Conservation (phyloP, 2,329 filamentous ascomycete species). For the Camptophora hylomeconis region DNA sequence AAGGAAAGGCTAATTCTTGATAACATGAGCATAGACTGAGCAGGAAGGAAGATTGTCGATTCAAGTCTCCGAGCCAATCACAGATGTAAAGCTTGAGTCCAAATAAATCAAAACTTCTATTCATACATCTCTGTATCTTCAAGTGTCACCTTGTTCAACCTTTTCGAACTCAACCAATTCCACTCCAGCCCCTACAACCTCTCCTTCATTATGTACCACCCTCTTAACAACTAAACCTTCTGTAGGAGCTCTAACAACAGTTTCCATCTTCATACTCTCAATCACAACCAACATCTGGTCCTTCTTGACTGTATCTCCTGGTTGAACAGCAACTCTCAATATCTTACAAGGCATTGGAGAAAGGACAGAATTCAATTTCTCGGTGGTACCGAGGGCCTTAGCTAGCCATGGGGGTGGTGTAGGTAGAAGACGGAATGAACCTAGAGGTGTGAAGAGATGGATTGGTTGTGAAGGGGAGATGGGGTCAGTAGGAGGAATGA, state of each 20-base stretch:
- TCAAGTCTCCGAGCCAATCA: no score
- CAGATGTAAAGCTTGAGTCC: no score
- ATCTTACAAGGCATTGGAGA: conserved; percentile 98
- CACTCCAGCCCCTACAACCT: conserved; percentile 67
- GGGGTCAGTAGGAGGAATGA: conserved; percentile 26
- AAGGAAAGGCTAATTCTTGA: no score
- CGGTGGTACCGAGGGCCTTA: conserved; percentile 73
- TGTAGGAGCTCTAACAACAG: conserved; percentile 65
- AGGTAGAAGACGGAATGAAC: conserved; percentile 43
- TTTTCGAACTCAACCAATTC: conserved; percentile 62
- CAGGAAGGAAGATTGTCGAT: no score
- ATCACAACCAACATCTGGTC: conserved; percentile 82
- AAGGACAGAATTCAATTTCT: conserved; percentile 66
- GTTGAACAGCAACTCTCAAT: conserved; percentile 71
- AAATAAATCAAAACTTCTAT: no score
- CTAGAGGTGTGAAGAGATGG: conserved; percentile 62
- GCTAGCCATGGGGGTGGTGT: conserved; percentile 65
- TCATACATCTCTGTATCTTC: no score
- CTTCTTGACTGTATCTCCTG: conserved; percentile 71
- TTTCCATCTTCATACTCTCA: conserved; percentile 87
- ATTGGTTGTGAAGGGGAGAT: conserved; percentile 32
- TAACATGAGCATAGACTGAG: no score
- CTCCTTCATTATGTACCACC: conserved; percentile 63
- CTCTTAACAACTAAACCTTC: conserved; percentile 54
- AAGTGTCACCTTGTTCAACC: no score